Evolutionary conservation across 75 land plant genomes (phyloP), one percentile per base, ranked within the genome.

Genomic region (Azolla pinnata): DNA sequence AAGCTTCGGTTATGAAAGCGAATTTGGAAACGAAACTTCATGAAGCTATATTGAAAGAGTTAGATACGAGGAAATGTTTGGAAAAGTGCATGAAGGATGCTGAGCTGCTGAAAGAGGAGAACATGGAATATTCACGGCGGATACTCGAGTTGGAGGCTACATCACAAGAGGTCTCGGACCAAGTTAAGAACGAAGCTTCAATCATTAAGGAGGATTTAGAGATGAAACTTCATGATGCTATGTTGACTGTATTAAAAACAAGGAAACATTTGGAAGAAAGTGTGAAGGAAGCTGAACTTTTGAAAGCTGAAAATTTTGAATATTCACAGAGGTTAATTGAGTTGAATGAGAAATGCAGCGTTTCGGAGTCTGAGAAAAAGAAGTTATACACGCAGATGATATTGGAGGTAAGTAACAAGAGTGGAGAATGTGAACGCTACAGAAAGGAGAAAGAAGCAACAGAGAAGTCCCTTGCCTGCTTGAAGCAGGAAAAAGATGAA

Each of bases 381-480:
- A 52, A 52, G 4, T 52, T 52, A 14, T 24, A 3, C 4, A 27
- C 24, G 29, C 29, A 18, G 27, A 52, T 52, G 54, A 2, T 29
- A 24, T 1, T 25, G 14, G 2, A 25, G 29, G 29, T 25, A 24
- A 2, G 29, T 52, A 26, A 52, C 29, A 34, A 21, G 12, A 24
- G 47, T 27, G 40, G 35, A 40, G 56, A 68, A 38, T 33, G 55
- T 12, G 51, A 50, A 27, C 35, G 61, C 20, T 42, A 68, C 26
- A 51, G 31, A 67, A 76, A 77, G 61, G 85, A 83, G 56, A 62
- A 68, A 59, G 73, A 66, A 49, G 2, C 66, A 64, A 62, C 63
- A 70, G 81, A 71, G 67, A 26, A 83, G 75, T 71, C 74, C 68
- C 50, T 69, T 60, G 54, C 58, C 69, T 12, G 83, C 78, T 42